Conservation (phyloP, 2,329 filamentous ascomycete species). For the Pseudogymnoascus sp. region DNA sequence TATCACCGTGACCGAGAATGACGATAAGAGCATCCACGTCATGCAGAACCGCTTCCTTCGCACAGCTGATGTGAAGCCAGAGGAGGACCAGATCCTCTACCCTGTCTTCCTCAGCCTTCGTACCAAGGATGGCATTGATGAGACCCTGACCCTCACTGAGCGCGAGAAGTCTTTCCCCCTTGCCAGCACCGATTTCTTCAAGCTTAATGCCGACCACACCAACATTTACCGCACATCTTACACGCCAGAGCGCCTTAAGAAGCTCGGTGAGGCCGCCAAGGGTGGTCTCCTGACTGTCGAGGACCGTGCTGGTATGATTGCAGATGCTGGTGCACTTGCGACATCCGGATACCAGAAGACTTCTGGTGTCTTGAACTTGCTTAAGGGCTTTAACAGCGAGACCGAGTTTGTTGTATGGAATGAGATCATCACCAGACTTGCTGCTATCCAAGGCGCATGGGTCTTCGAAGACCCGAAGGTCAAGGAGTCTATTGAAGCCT, state of each 20-base stretch:
- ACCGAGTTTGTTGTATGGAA: slow-evolving; percentile 91
- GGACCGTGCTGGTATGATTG: slow-evolving; percentile 89
- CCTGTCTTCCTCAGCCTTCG: slow-evolving; percentile 83
- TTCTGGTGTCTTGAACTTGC: slow-evolving; percentile 73
- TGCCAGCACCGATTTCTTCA: slow-evolving; percentile 79
- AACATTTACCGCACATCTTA: slow-evolving; percentile 89
- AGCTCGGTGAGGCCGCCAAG: slow-evolving; percentile 81
- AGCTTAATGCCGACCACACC: slow-evolving; percentile 91
- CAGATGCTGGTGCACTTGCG: slow-evolving; percentile 82
- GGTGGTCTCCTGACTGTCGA: slow-evolving; percentile 73
- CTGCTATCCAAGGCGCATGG: slow-evolving; percentile 76
- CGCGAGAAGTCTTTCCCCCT: slow-evolving; percentile 73
- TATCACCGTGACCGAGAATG: slow-evolving; percentile 71
- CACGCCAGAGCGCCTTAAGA: slow-evolving; percentile 69
- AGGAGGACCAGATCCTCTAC: slow-evolving; percentile 81
- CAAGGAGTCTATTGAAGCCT: slow-evolving; percentile 69
- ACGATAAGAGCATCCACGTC: slow-evolving; percentile 64
- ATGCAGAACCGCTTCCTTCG: slow-evolving; percentile 94
- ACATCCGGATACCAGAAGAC: slow-evolving; percentile 90
- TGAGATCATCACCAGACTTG: slow-evolving; percentile 73
- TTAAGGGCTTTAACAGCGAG: slow-evolving; percentile 80
- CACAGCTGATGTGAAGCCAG: slow-evolving; percentile 85
- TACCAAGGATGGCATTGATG: slow-evolving; percentile 74
- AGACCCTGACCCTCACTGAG: slow-evolving; percentile 58
- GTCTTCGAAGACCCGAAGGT: slow-evolving; percentile 70